A percentile compares a stretch with the other conserved stretches of the same genome.
phyloP scores from a whole-genome alignment of 225 moss, liverwort and hornwort species.

The Rhytidiadelphus loreus region DNA sequence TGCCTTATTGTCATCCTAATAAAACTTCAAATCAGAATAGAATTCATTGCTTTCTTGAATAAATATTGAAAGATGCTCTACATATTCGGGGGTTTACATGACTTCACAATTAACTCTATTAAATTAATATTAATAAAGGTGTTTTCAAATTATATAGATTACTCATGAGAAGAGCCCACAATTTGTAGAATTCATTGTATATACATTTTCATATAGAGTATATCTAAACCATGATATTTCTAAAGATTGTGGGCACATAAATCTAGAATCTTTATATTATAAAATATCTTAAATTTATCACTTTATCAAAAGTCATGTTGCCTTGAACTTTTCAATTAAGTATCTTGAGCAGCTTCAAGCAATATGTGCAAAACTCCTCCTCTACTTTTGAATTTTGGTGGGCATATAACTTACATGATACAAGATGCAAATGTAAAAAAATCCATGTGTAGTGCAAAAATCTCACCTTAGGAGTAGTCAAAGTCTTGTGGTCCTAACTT shows the following conservation, averaged over 20 bases:
- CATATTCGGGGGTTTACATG: rapidly evolving
- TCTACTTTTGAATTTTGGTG: background rate
- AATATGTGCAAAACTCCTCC: background rate
- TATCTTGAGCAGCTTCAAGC: background rate
- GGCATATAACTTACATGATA: too few relatives aligned
- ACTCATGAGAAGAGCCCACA: rapidly evolving
- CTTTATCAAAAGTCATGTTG: background rate
- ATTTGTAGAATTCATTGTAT: background rate
- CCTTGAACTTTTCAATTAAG: rapidly evolving
- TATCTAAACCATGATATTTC: background rate
- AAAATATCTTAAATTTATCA: background rate
- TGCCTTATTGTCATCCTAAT: background rate
- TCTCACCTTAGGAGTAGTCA: too few relatives aligned
- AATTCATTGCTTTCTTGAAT: background rate
- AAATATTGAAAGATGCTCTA: background rate
- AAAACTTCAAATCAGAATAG: background rate
- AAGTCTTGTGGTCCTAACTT: too few relatives aligned
- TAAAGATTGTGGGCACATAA: background rate
- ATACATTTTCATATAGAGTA: rapidly evolving
- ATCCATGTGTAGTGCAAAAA: too few relatives aligned
- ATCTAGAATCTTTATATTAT: background rate
- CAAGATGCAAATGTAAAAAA: too few relatives aligned
- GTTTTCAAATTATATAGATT: background rate
- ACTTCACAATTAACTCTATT: background rate
- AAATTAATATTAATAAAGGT: rapidly evolving